phyloP scores from a whole-genome alignment of 2,329 filamentous ascomycete genomes.

The Monilinia vaccinii-corymbosi region DNA sequence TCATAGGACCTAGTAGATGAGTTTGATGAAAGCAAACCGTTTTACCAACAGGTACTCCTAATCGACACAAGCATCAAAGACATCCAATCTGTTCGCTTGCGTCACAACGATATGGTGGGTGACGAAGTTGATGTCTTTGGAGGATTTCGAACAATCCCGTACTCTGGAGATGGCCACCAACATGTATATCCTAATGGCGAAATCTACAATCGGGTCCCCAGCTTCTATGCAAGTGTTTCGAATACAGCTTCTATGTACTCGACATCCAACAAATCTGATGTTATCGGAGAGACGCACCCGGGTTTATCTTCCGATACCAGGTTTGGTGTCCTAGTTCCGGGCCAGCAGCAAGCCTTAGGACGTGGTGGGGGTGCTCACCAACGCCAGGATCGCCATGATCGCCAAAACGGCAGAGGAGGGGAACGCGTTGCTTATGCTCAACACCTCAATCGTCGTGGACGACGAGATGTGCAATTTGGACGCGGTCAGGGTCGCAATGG shows the following conservation, averaged over 20 bases:
- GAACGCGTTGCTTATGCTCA: neutral
- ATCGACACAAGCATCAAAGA: slow-evolving; percentile 20
- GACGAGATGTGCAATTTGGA: neutral
- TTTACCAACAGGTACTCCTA: slow-evolving; percentile 16
- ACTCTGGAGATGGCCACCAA: neutral
- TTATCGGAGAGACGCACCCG: neutral
- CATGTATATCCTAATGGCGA: neutral
- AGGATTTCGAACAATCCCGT: slow-evolving; percentile 4
- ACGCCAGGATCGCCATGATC: neutral
- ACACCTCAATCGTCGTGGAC: neutral
- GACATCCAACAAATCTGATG: neutral
- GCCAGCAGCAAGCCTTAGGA: neutral
- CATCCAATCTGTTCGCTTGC: slow-evolving; percentile 11
- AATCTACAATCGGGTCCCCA: neutral
- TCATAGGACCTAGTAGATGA: slow-evolving; percentile 20
- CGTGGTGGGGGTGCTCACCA: neutral
- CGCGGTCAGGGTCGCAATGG: neutral
- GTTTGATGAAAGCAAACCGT: slow-evolving; percentile 12
- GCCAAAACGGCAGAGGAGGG: neutral
- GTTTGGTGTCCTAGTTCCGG: neutral
- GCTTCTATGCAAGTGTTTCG: neutral
- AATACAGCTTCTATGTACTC: slow-evolving; percentile 3
- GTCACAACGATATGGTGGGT: slow-evolving; percentile 10
- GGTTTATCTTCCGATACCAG: slow-evolving; percentile 3
- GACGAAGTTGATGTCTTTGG: neutral